phyloP scores from a whole-genome alignment of 2,329 filamentous ascomycete species.

The Ceratocystis cacaofunesta region DNA sequence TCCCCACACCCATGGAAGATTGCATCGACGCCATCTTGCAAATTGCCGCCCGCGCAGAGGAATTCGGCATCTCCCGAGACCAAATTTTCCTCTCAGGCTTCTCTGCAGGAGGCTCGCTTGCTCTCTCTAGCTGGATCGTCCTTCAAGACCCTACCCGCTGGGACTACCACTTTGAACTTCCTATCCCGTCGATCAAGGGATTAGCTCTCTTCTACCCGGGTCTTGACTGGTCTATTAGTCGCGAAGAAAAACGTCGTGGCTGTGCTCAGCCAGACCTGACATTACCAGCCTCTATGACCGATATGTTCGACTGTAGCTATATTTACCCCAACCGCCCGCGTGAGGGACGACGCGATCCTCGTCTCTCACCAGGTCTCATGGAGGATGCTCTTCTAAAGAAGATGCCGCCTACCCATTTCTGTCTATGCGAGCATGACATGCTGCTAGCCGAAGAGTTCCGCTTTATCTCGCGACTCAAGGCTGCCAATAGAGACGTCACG shows the following conservation, averaged over 20 bases:
- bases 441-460: slow-evolving; percentile 43
- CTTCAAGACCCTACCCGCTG: slow-evolving; percentile 30
- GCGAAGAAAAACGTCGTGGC: slow-evolving; percentile 39
- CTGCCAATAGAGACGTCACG: slow-evolving; percentile 23
- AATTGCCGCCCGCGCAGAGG: slow-evolving; percentile 38
- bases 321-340: slow-evolving; percentile 37
- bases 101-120: slow-evolving; percentile 45
- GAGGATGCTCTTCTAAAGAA: slow-evolving; percentile 36
- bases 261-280: slow-evolving; percentile 42
- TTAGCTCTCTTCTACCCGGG: slow-evolving; percentile 47
- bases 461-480: slow-evolving; percentile 43
- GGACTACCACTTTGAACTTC: slow-evolving; percentile 26
- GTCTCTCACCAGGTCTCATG: slow-evolving; percentile 44
- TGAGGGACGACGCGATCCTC: slow-evolving; percentile 35
- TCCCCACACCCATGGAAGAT: slow-evolving; percentile 51
- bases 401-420: slow-evolving; percentile 40
- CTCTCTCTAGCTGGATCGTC: slow-evolving; percentile 34
- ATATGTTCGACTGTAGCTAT: slow-evolving; percentile 49
- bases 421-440: slow-evolving; percentile 52
- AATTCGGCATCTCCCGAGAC: slow-evolving; percentile 42
- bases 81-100: slow-evolving; percentile 48
- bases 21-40: slow-evolving; percentile 50
- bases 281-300: slow-evolving; percentile 41
- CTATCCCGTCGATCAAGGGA: slow-evolving; percentile 34
- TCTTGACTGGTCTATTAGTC: slow-evolving; percentile 44